Base-by-base conservation (phyloP, 371 early-diverging fungal species). In the Apophysomyces elegans region DNA sequence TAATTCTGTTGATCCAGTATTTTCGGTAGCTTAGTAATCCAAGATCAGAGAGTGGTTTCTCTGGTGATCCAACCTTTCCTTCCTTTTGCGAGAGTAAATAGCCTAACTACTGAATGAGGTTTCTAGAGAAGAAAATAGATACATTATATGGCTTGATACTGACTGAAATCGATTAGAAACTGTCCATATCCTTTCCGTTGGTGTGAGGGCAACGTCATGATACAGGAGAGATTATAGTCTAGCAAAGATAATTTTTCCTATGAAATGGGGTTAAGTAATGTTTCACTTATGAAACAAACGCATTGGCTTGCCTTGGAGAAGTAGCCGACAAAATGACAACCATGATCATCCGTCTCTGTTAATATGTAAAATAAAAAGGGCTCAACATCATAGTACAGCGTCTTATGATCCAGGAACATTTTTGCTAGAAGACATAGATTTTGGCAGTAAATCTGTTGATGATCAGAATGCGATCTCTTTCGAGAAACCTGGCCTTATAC, bases 361-460 rank as follows among this genome's bases (percentile, higher is more conserved):
- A 99, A 86, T 41, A 99, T 85, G 75, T 99, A 99, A 70, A 99
- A 99, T 62, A 99, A 75, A 75, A 99, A 99, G 0, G 99, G 98
- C 67, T 99, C 99, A 16, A 99, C 97, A 70, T 99, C 99, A 73
- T 99, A 99, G 74, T 98, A 99, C 32, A 99, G 85, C 1, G 99
- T 99, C 76, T 99, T 99, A 77, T 99, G 99, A 83, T 99, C 99
- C 41, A 99, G 81, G 78, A 99, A 99, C 86, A 98, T 90, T 78
- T 99, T 99, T 14, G 98, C 94, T 5, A 99, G 75, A 21, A 99
- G 84, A 65, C 99, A 98, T 38, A 99, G 84, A 77, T 99, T 99
- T 70, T 96, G 95, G 83, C 99, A 98, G 76, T 99, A 99, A 26
- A 92, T 95, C 89, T 84, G 75, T 35, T 56, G 46, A 43, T 68